Percentiles rank a stretch among this genome's conserved stretches.
Evolutionary conservation across 2,329 filamentous ascomycete species (phyloP).

Genomic region (Hypomyces perniciosus): DNA sequence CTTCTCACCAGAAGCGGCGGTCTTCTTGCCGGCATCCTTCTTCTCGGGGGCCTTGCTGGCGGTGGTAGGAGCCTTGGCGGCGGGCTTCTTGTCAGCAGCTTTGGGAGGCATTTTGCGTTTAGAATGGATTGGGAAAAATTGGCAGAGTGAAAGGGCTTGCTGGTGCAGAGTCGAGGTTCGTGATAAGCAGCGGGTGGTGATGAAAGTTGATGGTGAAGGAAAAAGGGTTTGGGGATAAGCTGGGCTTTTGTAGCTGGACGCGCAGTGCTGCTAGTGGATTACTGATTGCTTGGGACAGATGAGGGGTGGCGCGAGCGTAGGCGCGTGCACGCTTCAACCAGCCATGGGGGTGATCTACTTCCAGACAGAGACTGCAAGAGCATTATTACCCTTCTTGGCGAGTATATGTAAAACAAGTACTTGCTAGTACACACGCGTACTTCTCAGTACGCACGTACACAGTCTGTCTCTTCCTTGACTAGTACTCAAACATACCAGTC

Average conservation of each 20-base stretch:
- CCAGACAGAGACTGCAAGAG: background rate
- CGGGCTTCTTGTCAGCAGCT: slow-evolving; percentile 97
- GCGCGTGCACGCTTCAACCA: slow-evolving; percentile 11
- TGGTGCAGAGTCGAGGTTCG: slow-evolving; percentile 17
- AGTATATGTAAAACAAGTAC: too few relatives aligned
- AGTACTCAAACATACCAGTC: too few relatives aligned
- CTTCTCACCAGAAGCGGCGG: slow-evolving; percentile 91
- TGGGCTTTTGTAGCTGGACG: slow-evolving; percentile 58
- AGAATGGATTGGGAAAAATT: slow-evolving; percentile 17
- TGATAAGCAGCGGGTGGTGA: slow-evolving; percentile 31
- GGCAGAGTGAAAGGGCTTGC: slow-evolving; percentile 12
- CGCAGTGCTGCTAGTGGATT: slow-evolving; percentile 44
- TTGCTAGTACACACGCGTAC: too few relatives aligned
- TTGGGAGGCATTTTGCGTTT: slow-evolving; percentile 83
- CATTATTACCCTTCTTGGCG: too few relatives aligned
- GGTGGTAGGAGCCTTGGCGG: slow-evolving; percentile 86
- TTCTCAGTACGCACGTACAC: too few relatives aligned
- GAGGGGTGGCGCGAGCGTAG: slow-evolving; percentile 17
- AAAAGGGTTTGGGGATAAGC: slow-evolving; percentile 45
- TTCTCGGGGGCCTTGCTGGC: slow-evolving; percentile 73
- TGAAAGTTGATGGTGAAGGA: slow-evolving; percentile 41
- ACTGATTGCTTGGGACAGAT: slow-evolving; percentile 45
- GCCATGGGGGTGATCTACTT: background rate
- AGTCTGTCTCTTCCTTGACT: too few relatives aligned
- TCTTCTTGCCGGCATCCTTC: slow-evolving; percentile 99